These are phyloP conservation scores for Calcarisporium arbuscula DNA, from an alignment of 2,329 filamentous ascomycete genomes.

Conservation along the genomic window DNA sequence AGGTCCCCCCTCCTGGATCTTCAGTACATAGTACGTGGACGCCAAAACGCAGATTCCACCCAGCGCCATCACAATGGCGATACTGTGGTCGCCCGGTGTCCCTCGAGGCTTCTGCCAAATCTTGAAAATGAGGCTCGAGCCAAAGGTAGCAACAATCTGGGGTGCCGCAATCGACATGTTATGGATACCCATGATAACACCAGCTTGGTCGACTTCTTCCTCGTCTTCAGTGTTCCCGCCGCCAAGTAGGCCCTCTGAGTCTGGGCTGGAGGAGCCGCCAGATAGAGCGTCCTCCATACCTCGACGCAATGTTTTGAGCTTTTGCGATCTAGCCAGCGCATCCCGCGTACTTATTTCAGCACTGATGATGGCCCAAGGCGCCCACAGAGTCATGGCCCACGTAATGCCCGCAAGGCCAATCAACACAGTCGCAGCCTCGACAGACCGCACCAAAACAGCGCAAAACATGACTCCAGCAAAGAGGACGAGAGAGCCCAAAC, in stretches of 20 bases:
- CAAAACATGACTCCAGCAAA: slow-evolving; percentile 77
- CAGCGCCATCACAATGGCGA: slow-evolving; percentile 78
- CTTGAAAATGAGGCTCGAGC: slow-evolving; percentile 78
- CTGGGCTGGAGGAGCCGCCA: slow-evolving; percentile 4
- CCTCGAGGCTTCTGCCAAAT: slow-evolving; percentile 82
- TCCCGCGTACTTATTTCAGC: slow-evolving; percentile 85
- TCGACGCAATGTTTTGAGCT: slow-evolving; percentile 16
- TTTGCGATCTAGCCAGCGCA: slow-evolving; percentile 41
- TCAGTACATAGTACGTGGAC: slow-evolving; percentile 66
- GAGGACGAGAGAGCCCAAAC: slow-evolving; percentile 76
- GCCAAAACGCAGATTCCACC: slow-evolving; percentile 73
- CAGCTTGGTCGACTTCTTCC: slow-evolving; percentile 66
- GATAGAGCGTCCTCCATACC: slow-evolving; percentile 4
- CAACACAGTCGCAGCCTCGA: slow-evolving; percentile 66
- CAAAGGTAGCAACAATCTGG: slow-evolving; percentile 83
- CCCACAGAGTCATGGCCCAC: slow-evolving; percentile 92
- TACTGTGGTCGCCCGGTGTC: slow-evolving; percentile 75
- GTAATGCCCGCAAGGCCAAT: slow-evolving; percentile 81
- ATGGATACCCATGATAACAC: slow-evolving; percentile 88
- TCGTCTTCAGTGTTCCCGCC: slow-evolving; percentile 42
- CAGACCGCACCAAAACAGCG: slow-evolving; percentile 70
- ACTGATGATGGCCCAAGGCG: slow-evolving; percentile 90
- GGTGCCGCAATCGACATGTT: slow-evolving; percentile 91
- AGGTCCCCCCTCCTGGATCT: slow-evolving; percentile 55
- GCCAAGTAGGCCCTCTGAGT: slow-evolving; percentile 16